Base-by-base conservation (phyloP, 2,329 filamentous ascomycete genomes). In the Penicillium sclerotiorum region DNA sequence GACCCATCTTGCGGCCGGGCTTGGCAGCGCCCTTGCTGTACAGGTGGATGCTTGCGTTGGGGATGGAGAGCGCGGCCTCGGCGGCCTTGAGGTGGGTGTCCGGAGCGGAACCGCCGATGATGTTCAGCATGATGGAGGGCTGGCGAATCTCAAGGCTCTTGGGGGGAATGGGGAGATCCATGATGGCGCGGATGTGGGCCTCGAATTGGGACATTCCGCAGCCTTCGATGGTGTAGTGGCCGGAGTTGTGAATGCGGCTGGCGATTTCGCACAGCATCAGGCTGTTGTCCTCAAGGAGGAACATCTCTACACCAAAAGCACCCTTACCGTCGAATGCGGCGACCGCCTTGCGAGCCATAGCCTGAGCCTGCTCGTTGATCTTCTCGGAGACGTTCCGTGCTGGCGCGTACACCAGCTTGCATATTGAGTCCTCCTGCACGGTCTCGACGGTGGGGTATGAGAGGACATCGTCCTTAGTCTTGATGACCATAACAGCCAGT, bases 261-360 rank as follows among this genome's bases (percentile, higher is more conserved):
- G 90, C 90, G 56, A 95, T 87, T 73, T 96, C 91, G 70, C 95
- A 96, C 61, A 96, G 81, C 50, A 95, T 74, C 1, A 96, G 79
- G 50, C 69, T 75, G 75, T 84, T 84, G 61, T 94, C 84, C 41
- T 85, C 75, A 9, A 92, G 81, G 3, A 97, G 73, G 73, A 99
- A 99, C 85, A 97, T 89, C 74, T 99, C 94, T 0, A 97, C 93
- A 1, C 93, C 94, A 71, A 96, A 99, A 25, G 96, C 89, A 56
- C 94, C 94, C 55, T 94, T 87, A 44, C 94, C 94, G 76, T 86
- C 85, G 47, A 99, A 87, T 44, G 84, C 87, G 35, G 82, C 80
- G 18, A 96, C 85, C 9, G 94, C 92, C 50, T 88, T 84, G 59
- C 84, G 83, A 0, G 92, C 94, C 0, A 96, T 79, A 35, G 85